Evolutionary conservation across 1,284 basidiomycete genomes (phyloP).

Genomic region (Irpex sp.): DNA sequence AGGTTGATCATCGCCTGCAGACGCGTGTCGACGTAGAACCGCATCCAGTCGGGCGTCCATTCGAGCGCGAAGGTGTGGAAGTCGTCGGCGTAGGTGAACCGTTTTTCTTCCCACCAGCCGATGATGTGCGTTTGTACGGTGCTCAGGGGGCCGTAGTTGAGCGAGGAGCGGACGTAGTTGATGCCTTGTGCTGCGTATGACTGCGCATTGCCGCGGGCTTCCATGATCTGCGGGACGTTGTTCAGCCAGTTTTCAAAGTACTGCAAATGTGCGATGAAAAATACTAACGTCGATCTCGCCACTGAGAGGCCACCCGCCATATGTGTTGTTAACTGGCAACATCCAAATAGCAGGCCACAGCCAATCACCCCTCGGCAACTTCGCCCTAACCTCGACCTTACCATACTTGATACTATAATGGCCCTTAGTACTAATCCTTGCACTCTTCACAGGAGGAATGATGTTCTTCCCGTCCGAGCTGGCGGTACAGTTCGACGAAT

Average conservation of each 20-base stretch:
- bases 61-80: slow-evolving; percentile 79
- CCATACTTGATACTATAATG: slow-evolving; percentile 65
- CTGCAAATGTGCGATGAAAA: too few species aligned
- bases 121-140: slow-evolving; percentile 55
- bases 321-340: slow-evolving; percentile 66
- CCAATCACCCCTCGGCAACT: slow-evolving; percentile 52
- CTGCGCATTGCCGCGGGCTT: slow-evolving; percentile 63
- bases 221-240: slow-evolving; percentile 51
- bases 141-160: slow-evolving; percentile 74
- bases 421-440: slow-evolving; percentile 66
- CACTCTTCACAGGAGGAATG: slow-evolving; percentile 76
- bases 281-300: slow-evolving; percentile 67
- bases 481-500: slow-evolving; percentile 33
- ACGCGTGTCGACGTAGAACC: slow-evolving; percentile 45
- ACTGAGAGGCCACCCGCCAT: slow-evolving; percentile 73
- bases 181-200: slow-evolving; percentile 61
- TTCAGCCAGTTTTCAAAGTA: background rate
- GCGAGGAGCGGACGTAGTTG: slow-evolving; percentile 69
- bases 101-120: slow-evolving; percentile 68
- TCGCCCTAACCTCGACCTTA: slow-evolving; percentile 62
- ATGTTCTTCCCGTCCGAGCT: slow-evolving; percentile 39
- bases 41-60: slow-evolving; percentile 75
- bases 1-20: slow-evolving; percentile 50
- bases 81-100: slow-evolving; percentile 54
- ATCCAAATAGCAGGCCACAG: slow-evolving; percentile 87